phyloP scores from a whole-genome alignment of 345 rosid genomes.

The Moricandia moricandioides region DNA sequence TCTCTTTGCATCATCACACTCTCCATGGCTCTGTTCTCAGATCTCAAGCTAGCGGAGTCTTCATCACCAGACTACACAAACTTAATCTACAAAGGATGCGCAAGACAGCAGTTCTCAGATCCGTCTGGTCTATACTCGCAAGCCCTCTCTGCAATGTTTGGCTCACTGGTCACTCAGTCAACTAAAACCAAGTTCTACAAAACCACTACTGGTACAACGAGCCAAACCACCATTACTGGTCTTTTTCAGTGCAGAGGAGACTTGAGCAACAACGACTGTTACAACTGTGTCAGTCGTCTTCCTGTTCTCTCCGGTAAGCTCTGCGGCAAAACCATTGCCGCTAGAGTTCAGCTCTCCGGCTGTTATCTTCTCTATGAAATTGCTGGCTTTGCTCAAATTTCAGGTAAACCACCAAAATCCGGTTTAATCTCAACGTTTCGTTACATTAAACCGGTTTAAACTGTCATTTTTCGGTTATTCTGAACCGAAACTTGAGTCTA shows the following conservation, averaged over 20 bases:
- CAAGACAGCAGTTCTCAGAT: constrained; percentile 73
- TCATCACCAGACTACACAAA: constrained; percentile 59
- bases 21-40: constrained; percentile 37
- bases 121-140: constrained; percentile 82
- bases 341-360: constrained; percentile 81
- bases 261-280: constrained; percentile 67
- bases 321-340: constrained; percentile 73
- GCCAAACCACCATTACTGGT: constrained; percentile 74
- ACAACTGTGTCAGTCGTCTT: constrained; percentile 84
- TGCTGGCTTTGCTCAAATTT: constrained; percentile 75
- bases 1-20: constrained; percentile 36
- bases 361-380: constrained; percentile 87
- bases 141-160: constrained; percentile 80
- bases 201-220: constrained; percentile 60
- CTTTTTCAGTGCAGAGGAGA: constrained; percentile 97
- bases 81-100: constrained; percentile 88
- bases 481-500: background rate
- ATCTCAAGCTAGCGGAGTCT: constrained; percentile 44
- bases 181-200: constrained; percentile 79
- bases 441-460: background rate
- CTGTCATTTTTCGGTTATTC: background rate
- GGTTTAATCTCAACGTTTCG: background rate
- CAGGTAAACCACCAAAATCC: constrained; percentile 23
- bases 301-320: constrained; percentile 71
- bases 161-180: constrained; percentile 77